phyloP scores from a whole-genome alignment of 129 eudicot genomes.

The Mikania micrantha region DNA sequence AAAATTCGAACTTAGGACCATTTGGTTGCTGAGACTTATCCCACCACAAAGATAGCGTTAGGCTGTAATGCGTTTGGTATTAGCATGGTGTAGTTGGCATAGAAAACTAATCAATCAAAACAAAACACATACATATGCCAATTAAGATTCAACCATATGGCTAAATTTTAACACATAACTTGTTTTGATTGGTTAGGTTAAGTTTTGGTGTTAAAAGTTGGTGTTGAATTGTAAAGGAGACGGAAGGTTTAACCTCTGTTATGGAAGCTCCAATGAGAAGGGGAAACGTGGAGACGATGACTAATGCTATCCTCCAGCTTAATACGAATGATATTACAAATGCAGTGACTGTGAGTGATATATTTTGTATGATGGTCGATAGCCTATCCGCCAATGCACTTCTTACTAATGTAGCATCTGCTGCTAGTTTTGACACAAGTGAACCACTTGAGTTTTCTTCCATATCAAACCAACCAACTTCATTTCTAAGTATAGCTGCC shows the following conservation, averaged over 20 bases:
- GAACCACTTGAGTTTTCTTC: conserved; percentile 75
- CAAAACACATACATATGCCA: too few relatives aligned
- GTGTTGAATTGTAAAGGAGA: neutral
- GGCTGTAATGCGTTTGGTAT: too few relatives aligned
- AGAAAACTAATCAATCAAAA: too few relatives aligned
- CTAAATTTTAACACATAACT: too few relatives aligned
- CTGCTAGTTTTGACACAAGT: conserved; percentile 65
- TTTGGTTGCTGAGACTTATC: too few relatives aligned
- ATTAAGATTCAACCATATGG: too few relatives aligned
- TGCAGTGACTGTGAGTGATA: conserved; percentile 57
- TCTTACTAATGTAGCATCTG: conserved; percentile 79
- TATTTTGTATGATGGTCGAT: conserved; percentile 68
- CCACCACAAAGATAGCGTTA: too few relatives aligned
- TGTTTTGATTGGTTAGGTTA: too few relatives aligned
- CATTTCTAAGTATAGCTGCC: conserved; percentile 67
- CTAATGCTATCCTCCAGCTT: conserved; percentile 79
- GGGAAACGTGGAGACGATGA: conserved; percentile 61
- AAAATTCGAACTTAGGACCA: too few relatives aligned
- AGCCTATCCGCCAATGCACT: conserved; percentile 77
- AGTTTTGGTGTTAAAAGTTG: too few relatives aligned
- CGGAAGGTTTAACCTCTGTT: conserved; percentile 45
- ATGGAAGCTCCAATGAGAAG: conserved; percentile 62
- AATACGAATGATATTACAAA: conserved; percentile 61
- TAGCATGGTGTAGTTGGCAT: too few relatives aligned
- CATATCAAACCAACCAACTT: conserved; percentile 76